Conservation (phyloP, 345 rosid species). For the Melaleuca alternifolia region DNA sequence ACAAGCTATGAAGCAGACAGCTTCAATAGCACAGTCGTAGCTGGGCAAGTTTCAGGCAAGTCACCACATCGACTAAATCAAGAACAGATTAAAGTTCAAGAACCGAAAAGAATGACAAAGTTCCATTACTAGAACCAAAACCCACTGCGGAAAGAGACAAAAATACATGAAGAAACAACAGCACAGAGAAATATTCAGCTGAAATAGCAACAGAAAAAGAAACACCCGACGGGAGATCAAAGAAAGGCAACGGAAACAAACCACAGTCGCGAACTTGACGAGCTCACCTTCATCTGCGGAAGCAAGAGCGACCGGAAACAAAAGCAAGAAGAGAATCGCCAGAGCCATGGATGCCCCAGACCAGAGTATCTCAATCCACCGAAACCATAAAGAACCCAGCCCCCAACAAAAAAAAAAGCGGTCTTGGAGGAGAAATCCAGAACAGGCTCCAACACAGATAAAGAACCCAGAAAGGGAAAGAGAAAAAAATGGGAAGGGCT, state of each 20-base stretch:
- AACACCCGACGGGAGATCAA: neutral
- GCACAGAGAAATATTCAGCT: neutral
- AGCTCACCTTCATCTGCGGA: conserved; percentile 33
- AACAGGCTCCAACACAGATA: neutral
- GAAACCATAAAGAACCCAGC: conserved; percentile 1
- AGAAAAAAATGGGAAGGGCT: neutral
- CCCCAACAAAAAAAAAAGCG: neutral
- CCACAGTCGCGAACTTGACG: neutral
- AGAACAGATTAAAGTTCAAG: neutral
- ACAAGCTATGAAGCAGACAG: neutral
- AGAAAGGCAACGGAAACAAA: neutral
- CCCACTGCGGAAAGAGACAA: neutral
- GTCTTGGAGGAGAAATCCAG: neutral
- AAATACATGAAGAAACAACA: neutral
- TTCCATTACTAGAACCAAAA: neutral
- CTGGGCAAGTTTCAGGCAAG: neutral
- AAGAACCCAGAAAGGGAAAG: conserved; percentile 2
- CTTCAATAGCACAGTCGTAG: neutral
- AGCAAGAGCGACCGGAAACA: conserved; percentile 15
- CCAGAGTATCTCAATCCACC: conserved; percentile 4
- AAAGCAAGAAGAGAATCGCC: conserved; percentile 14
- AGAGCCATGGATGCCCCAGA: conserved; percentile 12
- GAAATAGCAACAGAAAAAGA: neutral
- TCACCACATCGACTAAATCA: neutral
- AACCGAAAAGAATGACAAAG: neutral